Percentiles rank a stretch among this genome's conserved stretches.
Conservation (phyloP, 75 land plant genomes). For the Azolla pinnata region DNA sequence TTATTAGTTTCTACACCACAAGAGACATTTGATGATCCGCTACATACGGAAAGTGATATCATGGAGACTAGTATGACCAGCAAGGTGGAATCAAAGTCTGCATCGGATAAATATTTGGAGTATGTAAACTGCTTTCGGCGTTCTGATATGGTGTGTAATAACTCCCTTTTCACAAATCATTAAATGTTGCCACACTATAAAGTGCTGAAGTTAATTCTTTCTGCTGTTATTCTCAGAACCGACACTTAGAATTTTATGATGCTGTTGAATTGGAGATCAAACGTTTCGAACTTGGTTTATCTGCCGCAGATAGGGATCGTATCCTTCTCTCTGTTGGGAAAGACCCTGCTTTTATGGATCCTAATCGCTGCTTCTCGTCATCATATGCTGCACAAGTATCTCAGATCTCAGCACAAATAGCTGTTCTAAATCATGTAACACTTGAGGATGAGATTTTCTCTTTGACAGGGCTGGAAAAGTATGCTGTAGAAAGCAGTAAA, state of each 20-base stretch:
- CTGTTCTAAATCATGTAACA: slow-evolving; percentile 42
- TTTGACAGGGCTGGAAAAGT: slow-evolving; percentile 46
- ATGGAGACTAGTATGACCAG: neutral
- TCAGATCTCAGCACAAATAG: slow-evolving; percentile 48
- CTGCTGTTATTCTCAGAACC: slow-evolving; percentile 47
- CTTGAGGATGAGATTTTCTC: slow-evolving; percentile 61
- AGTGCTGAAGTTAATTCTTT: too few relatives aligned
- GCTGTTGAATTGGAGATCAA: slow-evolving; percentile 80
- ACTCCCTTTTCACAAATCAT: too few relatives aligned
- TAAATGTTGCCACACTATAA: too few relatives aligned
- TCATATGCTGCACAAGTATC: slow-evolving; percentile 38
- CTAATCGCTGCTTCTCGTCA: slow-evolving; percentile 53
- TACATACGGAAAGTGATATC: neutral
- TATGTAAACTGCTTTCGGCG: neutral
- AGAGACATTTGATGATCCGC: slow-evolving; percentile 6
- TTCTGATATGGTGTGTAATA: neutral
- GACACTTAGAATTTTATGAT: slow-evolving; percentile 40
- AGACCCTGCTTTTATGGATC: slow-evolving; percentile 84
- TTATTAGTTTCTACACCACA: neutral
- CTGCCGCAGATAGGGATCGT: slow-evolving; percentile 92
- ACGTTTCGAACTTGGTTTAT: slow-evolving; percentile 58
- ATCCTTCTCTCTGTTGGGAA: slow-evolving; percentile 59
- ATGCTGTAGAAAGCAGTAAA: slow-evolving; percentile 1
- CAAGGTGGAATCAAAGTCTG: neutral
- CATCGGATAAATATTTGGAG: slow-evolving; percentile 1